Percentiles rank a stretch among this genome's conserved stretches.
Conservation (phyloP, 1,139 yeast species). For the Lodderomyces orthopsilosis region DNA sequence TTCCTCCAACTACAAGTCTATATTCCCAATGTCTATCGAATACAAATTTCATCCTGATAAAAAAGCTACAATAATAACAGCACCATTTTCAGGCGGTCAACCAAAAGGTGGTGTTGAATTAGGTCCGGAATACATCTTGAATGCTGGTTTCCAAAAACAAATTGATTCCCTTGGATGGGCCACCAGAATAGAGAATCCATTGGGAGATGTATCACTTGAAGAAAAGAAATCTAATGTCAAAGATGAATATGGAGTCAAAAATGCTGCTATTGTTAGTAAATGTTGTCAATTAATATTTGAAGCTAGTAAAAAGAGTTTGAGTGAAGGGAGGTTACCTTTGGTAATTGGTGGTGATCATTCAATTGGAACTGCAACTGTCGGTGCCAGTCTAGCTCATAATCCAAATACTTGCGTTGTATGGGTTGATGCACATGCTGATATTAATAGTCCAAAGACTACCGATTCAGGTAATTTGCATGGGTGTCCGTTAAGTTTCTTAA, state of each 20-base stretch:
- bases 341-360: conserved; percentile 98
- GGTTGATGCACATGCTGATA: conserved; percentile 98
- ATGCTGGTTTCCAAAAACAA: conserved; percentile 67
- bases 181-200: conserved; percentile 54
- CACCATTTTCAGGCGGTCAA: conserved; percentile 97
- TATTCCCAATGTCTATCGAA: conserved; percentile 16
- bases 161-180: conserved; percentile 73
- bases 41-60: conserved; percentile 55
- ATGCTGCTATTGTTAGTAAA: conserved; percentile 73
- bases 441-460: conserved; percentile 86
- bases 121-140: conserved; percentile 81
- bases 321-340: conserved; percentile 62
- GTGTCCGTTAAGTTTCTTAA: conserved; percentile 87
- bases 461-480: conserved; percentile 94
- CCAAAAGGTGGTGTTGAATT: conserved; percentile 90
- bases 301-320: conserved; percentile 52
- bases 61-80: conserved; percentile 64
- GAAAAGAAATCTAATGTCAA: conserved; percentile 36
- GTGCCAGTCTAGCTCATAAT: conserved; percentile 73
- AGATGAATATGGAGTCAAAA: conserved; percentile 61
- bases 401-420: conserved; percentile 91
- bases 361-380: conserved; percentile 88
- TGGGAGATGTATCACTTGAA: conserved; percentile 48
- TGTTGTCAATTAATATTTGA: conserved; percentile 65
- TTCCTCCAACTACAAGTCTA: not conserved